A percentile compares a stretch with the other conserved stretches of the same genome.
Conservation (phyloP, 345 rosid genomes). For the Mallotus nudiflorus region DNA sequence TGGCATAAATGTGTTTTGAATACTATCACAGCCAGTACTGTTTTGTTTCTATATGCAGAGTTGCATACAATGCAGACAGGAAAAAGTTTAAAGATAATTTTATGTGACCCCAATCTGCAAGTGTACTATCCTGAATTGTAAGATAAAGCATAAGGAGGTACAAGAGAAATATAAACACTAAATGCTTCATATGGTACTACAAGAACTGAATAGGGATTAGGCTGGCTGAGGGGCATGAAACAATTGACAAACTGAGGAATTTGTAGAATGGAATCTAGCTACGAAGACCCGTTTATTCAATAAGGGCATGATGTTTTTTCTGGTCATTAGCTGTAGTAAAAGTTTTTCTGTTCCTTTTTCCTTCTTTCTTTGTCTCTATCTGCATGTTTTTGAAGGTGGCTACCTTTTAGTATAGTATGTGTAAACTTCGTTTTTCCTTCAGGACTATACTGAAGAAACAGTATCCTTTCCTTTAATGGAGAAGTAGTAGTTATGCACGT, state of each 20-base stretch:
- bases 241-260: neutral
- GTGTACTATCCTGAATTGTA: neutral
- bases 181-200: neutral
- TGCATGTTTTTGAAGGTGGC: neutral
- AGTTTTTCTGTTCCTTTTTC: neutral
- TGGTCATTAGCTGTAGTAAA: no score
- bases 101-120: neutral
- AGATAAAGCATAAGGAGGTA: neutral
- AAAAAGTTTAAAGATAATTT: neutral
- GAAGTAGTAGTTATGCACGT: neutral
- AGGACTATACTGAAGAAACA: neutral
- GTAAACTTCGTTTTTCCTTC: neutral
- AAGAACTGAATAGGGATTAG: neutral
- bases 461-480: neutral
- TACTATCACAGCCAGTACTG: neutral
- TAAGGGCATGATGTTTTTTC: neutral
- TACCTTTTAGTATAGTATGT: neutral
- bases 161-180: neutral
- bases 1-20: neutral
- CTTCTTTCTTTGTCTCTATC: neutral
- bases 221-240: neutral
- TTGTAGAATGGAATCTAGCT: neutral
- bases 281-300: neutral
- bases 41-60: neutral
- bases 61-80: neutral